phyloP scores from a whole-genome alignment of 805 yeast genomes.

The Debaryomyces castellii region DNA sequence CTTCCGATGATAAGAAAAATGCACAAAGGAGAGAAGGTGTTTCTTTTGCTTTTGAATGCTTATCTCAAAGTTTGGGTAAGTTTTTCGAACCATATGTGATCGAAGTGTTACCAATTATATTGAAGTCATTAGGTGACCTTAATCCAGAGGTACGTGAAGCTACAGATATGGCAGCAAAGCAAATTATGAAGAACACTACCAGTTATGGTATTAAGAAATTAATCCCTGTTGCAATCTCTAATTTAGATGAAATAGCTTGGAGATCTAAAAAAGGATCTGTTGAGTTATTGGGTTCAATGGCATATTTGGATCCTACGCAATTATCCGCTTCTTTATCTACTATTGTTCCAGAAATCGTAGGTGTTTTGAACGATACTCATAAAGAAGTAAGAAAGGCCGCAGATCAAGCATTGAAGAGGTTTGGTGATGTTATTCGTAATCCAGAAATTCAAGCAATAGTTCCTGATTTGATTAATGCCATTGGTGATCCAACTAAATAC shows the following conservation, averaged over 20 bases:
- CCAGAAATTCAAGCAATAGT: conserved; percentile 95
- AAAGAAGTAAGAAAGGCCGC: conserved; percentile 97
- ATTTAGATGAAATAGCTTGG: conserved; percentile 90
- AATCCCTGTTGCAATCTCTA: conserved; percentile 86
- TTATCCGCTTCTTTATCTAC: conserved; percentile 83
- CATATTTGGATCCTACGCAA: conserved; percentile 93
- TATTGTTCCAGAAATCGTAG: conserved; percentile 95
- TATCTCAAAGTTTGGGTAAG: conserved; percentile 73
- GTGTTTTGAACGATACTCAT: conserved; percentile 91
- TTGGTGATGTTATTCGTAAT: conserved; percentile 95
- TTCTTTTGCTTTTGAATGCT: conserved; percentile 78
- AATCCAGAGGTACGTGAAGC: conserved; percentile 85
- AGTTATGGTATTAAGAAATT: conserved; percentile 87
- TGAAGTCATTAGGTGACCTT: conserved; percentile 82
- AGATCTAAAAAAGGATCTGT: conserved; percentile 96
- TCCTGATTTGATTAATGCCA: conserved; percentile 83
- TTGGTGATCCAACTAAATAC: conserved; percentile 90
- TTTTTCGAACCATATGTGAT: conserved; percentile 92
- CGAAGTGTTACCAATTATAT: conserved; percentile 78
- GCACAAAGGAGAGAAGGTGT: conserved; percentile 81
- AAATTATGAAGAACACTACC: conserved; percentile 87
- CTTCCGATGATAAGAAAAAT: conserved; percentile 84
- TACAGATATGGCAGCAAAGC: conserved; percentile 81
- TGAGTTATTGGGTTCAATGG: conserved; percentile 95
- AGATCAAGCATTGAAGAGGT: conserved; percentile 79